Evolutionary conservation across 768 basidiomycete genomes (phyloP).

Genomic region (Phallus indusiatus): DNA sequence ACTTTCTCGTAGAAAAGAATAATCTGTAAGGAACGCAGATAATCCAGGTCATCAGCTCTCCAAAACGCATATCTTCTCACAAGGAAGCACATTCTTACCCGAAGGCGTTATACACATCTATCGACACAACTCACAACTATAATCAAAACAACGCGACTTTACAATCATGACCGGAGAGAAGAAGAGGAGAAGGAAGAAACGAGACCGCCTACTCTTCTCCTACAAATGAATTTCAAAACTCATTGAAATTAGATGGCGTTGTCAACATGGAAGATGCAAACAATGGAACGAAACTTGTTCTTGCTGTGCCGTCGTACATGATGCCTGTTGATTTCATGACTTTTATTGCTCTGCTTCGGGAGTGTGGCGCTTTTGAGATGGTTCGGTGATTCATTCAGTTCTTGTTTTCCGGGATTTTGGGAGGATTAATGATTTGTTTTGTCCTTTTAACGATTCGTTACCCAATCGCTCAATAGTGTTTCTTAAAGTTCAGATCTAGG

Average conservation of each 20-base stretch:
- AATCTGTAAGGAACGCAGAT: not conserved
- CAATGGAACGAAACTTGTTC: slow-evolving; percentile 56
- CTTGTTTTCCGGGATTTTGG: not conserved
- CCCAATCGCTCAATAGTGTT: slow-evolving; percentile 88
- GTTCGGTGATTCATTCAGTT: slow-evolving; percentile 61
- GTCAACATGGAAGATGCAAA: slow-evolving; percentile 20
- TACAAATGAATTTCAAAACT: slow-evolving; percentile 11
- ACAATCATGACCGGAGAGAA: slow-evolving; percentile 19
- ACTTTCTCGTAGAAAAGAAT: slow-evolving; percentile 10
- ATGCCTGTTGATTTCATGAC: too few species aligned
- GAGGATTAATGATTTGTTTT: too few species aligned
- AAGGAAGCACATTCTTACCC: slow-evolving; percentile 67
- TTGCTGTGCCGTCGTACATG: slow-evolving; percentile 94
- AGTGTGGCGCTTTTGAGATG: slow-evolving; percentile 77
- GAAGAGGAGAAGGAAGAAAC: slow-evolving; percentile 22
- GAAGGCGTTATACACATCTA: too few species aligned
- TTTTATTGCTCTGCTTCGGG: slow-evolving; percentile 77
- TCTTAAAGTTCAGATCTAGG: slow-evolving; percentile 67
- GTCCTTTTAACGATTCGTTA: slow-evolving; percentile 50
- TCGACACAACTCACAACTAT: too few species aligned
- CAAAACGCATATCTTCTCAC: slow-evolving; percentile 32
- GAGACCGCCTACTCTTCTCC: slow-evolving; percentile 12
- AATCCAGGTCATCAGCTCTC: not conserved
- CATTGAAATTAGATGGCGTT: slow-evolving; percentile 1
- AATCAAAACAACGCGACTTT: too few species aligned